Conservation (phyloP, 345 rosid species). For the Corymbia maculata region DNA sequence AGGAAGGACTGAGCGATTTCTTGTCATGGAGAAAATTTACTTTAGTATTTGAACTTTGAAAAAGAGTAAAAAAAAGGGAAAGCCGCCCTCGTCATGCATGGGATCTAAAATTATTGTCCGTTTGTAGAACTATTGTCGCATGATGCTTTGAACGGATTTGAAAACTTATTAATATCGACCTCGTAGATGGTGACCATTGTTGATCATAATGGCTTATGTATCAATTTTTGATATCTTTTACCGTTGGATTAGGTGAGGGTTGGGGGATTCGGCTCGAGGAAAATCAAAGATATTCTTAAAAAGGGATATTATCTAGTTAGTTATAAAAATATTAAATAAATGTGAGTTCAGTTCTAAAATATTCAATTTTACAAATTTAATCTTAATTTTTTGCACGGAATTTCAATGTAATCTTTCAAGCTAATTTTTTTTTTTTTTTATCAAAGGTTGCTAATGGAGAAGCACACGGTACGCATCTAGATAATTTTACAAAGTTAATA, state of each 20-base stretch:
- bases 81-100: too few relatives aligned
- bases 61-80: too few relatives aligned
- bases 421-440: neutral
- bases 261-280: neutral
- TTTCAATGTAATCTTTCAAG: neutral
- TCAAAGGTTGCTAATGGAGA: neutral
- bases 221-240: neutral
- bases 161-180: neutral
- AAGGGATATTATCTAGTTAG: too few relatives aligned
- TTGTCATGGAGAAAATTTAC: neutral
- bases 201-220: neutral
- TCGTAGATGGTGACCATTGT: neutral
- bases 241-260: neutral
- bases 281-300: neutral
- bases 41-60: neutral
- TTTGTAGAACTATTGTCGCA: neutral
- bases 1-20: neutral
- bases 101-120: neutral
- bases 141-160: neutral
- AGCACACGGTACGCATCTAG: neutral
- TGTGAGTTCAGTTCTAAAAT: too few relatives aligned
- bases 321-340: too few relatives aligned
- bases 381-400: too few relatives aligned
- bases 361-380: too few relatives aligned
- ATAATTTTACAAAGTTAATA: neutral